Percentiles rank a stretch among this genome's conserved stretches.
phyloP scores from a whole-genome alignment of 768 basidiomycete genomes.

The Arthromyces matolae region DNA sequence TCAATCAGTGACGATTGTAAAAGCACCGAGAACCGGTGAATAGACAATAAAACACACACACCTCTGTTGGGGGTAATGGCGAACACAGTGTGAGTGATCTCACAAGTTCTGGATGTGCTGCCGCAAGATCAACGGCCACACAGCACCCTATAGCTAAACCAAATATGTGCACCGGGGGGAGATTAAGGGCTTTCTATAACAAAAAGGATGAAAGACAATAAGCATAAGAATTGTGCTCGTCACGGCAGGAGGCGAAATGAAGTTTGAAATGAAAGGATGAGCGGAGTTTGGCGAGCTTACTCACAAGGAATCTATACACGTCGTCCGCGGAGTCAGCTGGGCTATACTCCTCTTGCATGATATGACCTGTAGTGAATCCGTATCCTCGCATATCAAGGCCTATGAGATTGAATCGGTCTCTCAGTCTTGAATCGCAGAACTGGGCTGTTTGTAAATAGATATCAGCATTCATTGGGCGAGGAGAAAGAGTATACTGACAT shows the following conservation, averaged over 20 bases:
- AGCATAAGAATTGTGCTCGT: neutral
- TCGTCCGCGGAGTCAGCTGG: slow-evolving; percentile 26
- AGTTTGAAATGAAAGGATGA: neutral
- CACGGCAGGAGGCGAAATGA: neutral
- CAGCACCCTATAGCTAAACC: slow-evolving; percentile 24
- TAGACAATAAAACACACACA: slow-evolving; percentile 6
- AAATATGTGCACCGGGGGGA: slow-evolving; percentile 27
- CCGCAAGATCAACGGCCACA: slow-evolving; percentile 23
- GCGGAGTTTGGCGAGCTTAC: neutral
- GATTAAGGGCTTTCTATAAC: slow-evolving; percentile 23
- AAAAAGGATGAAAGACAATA: neutral
- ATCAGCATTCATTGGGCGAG: neutral
- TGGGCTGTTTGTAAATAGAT: slow-evolving; percentile 18
- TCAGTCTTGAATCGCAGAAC: slow-evolving; percentile 22
- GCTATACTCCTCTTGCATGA: slow-evolving; percentile 15
- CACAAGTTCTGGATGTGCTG: slow-evolving; percentile 18
- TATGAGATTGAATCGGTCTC: slow-evolving; percentile 26
- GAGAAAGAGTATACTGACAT: slow-evolving; percentile 6
- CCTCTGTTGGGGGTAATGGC: slow-evolving; percentile 23
- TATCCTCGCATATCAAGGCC: slow-evolving; percentile 24
- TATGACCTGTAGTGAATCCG: slow-evolving; percentile 21
- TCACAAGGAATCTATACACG: slow-evolving; percentile 25
- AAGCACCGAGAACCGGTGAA: neutral
- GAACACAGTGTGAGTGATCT: slow-evolving; percentile 25
- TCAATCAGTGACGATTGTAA: neutral